Evolutionary conservation across 2,329 filamentous ascomycete genomes (phyloP), one percentile per base, ranked within the genome.

Genomic region (Trichoderma atrobrunneum): DNA sequence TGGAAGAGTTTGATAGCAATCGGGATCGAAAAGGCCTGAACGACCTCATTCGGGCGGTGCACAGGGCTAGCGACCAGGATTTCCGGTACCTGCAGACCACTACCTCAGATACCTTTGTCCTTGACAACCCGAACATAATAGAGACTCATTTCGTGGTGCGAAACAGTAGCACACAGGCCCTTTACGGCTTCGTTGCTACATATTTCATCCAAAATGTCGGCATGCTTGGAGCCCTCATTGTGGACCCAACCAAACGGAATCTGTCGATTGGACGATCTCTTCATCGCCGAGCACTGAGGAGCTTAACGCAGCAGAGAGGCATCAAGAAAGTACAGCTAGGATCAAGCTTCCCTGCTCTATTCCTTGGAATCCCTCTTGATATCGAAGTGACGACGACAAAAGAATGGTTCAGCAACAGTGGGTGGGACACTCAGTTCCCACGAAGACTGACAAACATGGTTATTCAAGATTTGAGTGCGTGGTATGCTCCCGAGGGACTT

Each of bases 131-230:
- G 1, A 88, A 91, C 60, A 87, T 97, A 32, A 89, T 93, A 71
- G 94, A 97, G 81, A 85, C 90, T 0, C 95, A 98, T 80, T 97
- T 95, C 78, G 94, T 98, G 10, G 95, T 98, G 36, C 89, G 95
- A 24, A 98, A 98, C 79, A 97, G 93, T 82, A 97, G 93, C 80
- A 98, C 95, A 0, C 92, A 94, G 74, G 93, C 93, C 0, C 83
- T 98, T 0, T 98, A 97, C 78, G 95, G 95, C 2, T 98, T 98
- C 81, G 95, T 93, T 78, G 92, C 94, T 0, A 97, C 94, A 0
- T 98, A 97, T 79, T 94, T 89, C 79, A 90, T 92, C 78, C 89
- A 89, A 54, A 83, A 83, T 1, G 90, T 90, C 5, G 94, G 93
- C 18, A 91, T 94, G 21, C 90, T 98, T 65, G 94, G 92, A 0